These are phyloP conservation scores for Entophlyctis luteolus DNA, from an alignment of 192 early-diverging fungal species.

Conservation along the genomic window DNA sequence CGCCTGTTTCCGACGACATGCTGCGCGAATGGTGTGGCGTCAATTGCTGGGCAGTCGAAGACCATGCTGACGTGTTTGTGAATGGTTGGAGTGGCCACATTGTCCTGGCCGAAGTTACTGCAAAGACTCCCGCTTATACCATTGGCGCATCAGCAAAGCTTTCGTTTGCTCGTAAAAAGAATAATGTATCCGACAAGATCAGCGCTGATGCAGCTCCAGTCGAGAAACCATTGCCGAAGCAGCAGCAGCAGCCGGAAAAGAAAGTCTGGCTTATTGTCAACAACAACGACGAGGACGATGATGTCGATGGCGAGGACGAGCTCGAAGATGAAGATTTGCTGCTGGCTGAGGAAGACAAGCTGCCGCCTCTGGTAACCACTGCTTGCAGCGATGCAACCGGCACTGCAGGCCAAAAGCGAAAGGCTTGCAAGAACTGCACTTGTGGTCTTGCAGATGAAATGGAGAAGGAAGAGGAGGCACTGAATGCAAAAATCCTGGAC, in stretches of 20 bases:
- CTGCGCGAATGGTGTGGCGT: conserved; percentile 29
- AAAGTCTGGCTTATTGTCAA: conserved; percentile 72
- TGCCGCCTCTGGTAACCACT: conserved; percentile 36
- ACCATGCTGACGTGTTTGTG: conserved; percentile 39
- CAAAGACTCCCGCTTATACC: conserved; percentile 78
- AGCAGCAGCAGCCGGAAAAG: conserved; percentile 32
- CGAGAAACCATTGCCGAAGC: not conserved
- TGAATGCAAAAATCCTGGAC: conserved; percentile 33
- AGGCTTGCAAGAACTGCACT: conserved; percentile 97
- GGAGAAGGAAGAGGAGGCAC: conserved; percentile 50
- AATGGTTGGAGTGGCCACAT: conserved; percentile 45
- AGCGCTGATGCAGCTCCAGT: not conserved
- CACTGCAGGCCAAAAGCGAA: conserved; percentile 67
- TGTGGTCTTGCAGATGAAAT: conserved; percentile 83
- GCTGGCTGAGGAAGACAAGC: conserved; percentile 45
- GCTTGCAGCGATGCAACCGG: conserved; percentile 41
- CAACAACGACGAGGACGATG: conserved; percentile 69
- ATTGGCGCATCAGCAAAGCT: conserved; percentile 78
- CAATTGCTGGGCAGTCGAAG: conserved; percentile 53
- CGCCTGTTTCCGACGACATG: conserved; percentile 40
- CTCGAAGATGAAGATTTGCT: conserved; percentile 82
- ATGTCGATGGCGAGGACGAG: conserved; percentile 82
- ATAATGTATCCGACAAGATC: not conserved
- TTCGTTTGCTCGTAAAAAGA: conserved; percentile 73
- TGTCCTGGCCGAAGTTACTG: conserved; percentile 40